These are phyloP conservation scores for Phytopythium litorale DNA, from an alignment of 352 stramenopile species.

Conservation along the genomic window DNA sequence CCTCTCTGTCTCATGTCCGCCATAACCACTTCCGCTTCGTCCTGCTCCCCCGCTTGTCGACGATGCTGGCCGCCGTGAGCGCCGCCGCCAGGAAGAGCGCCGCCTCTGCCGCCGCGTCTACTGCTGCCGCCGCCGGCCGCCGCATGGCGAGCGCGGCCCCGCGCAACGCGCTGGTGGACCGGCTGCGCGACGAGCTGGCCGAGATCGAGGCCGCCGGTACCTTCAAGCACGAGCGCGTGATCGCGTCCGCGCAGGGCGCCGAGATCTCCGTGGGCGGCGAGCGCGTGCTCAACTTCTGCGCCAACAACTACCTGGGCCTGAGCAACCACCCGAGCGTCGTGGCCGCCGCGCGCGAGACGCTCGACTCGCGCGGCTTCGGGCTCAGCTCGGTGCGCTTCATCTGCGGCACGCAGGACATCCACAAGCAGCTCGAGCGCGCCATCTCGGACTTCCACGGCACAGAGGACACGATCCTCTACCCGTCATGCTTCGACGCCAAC, in stretches of 20 bases:
- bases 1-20: slow-evolving; percentile 7
- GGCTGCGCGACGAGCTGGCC: slow-evolving; percentile 61
- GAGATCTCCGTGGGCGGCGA: slow-evolving; percentile 70
- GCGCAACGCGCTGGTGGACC: slow-evolving; percentile 72
- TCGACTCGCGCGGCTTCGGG: slow-evolving; percentile 89
- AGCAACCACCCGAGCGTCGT: slow-evolving; percentile 88
- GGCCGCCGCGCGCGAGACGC: slow-evolving; percentile 70
- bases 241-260: slow-evolving; percentile 81
- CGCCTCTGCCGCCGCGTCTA: not conserved
- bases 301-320: slow-evolving; percentile 94
- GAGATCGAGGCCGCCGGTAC: slow-evolving; percentile 77
- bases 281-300: slow-evolving; percentile 92
- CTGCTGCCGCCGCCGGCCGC: not conserved
- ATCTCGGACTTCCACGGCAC: slow-evolving; percentile 94
- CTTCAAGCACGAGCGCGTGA: slow-evolving; percentile 89
- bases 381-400: slow-evolving; percentile 93
- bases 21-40: not conserved
- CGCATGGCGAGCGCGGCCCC: slow-evolving; percentile 4
- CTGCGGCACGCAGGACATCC: slow-evolving; percentile 93
- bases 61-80: slow-evolving; percentile 14
- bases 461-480: slow-evolving; percentile 93
- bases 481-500: slow-evolving; percentile 94
- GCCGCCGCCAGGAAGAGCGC: slow-evolving; percentile 6
- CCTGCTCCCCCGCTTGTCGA: not conserved
- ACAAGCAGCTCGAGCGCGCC: slow-evolving; percentile 88